These are phyloP conservation scores for Saccharomyces mikatae DNA, from an alignment of 805 yeast species.

Conservation along the genomic window DNA sequence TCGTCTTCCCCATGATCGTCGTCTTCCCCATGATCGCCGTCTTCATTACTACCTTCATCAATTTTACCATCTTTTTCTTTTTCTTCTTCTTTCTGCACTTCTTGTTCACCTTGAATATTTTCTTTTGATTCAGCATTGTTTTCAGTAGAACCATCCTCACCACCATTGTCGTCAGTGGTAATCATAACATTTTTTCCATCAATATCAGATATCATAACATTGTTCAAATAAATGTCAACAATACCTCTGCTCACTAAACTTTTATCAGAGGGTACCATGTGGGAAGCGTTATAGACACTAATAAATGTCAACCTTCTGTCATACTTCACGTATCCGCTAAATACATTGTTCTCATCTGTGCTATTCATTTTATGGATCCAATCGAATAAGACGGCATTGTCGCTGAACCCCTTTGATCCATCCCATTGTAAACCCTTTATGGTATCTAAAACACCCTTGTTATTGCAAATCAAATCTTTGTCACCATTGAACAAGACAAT, in stretches of 20 bases:
- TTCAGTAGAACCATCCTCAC: constrained; percentile 31
- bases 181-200: constrained; percentile 42
- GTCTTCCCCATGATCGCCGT: constrained; percentile 6
- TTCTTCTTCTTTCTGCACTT: constrained; percentile 58
- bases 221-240: constrained; percentile 44
- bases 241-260: constrained; percentile 65
- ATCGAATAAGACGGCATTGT: constrained; percentile 19
- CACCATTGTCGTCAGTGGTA: constrained; percentile 36
- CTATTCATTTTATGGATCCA: constrained; percentile 35
- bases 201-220: constrained; percentile 46
- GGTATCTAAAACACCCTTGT: constrained; percentile 61
- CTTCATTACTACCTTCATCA: too few relatives aligned
- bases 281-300: constrained; percentile 68
- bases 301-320: constrained; percentile 73
- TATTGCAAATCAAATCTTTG: constrained; percentile 82
- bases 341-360: constrained; percentile 27
- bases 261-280: constrained; percentile 87
- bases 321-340: constrained; percentile 39
- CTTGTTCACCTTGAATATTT: constrained; percentile 65
- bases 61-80: constrained; percentile 56
- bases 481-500: constrained; percentile 79
- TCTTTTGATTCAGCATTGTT: constrained; percentile 44
- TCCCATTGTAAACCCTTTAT: constrained; percentile 60
- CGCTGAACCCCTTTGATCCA: constrained; percentile 36
- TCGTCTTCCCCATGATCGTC: constrained; percentile 7